phyloP scores from a whole-genome alignment of 2,329 filamentous ascomycete species.

The Chaetomium olivaceum region DNA sequence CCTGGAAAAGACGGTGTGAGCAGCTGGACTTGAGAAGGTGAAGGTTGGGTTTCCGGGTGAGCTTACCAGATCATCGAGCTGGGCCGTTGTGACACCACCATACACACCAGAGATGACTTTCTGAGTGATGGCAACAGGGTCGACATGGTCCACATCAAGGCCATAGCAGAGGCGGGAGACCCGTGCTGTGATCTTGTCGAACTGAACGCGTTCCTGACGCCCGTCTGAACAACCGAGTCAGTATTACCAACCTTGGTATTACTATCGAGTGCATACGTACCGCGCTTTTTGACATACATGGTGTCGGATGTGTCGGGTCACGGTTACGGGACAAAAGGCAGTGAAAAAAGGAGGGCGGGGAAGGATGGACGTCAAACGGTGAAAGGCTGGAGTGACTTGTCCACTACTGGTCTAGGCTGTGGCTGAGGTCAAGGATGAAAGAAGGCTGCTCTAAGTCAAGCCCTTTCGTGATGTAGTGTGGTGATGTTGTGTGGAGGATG shows the following conservation, averaged over 20 bases:
- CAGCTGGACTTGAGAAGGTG: neutral
- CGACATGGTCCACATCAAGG: constrained; percentile 90
- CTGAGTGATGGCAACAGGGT: constrained; percentile 96
- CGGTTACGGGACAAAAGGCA: constrained; percentile 22
- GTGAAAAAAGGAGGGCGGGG: constrained; percentile 3
- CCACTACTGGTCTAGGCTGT: neutral
- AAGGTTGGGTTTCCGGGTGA: neutral
- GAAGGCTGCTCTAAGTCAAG: constrained; percentile 22
- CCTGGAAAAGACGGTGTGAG: constrained; percentile 54
- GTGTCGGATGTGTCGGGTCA: constrained; percentile 33
- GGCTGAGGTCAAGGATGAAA: neutral
- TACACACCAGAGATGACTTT: constrained; percentile 99
- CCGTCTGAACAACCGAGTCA: constrained; percentile 67
- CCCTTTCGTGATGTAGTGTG: constrained; percentile 6
- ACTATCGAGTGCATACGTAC: constrained; percentile 44
- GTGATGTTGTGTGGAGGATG: constrained; percentile 25
- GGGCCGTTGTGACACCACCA: constrained; percentile 93
- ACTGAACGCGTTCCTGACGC: constrained; percentile 99
- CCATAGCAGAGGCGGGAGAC: constrained; percentile 98
- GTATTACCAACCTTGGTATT: constrained; percentile 13
- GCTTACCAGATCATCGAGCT: constrained; percentile 93
- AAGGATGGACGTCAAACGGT: neutral
- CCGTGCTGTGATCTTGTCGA: constrained; percentile 99
- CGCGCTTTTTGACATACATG: constrained; percentile 66
- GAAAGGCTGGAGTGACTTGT: neutral